Evolutionary conservation across 2,329 filamentous ascomycete genomes (phyloP).

Genomic region (Harringtonia aguacate): DNA sequence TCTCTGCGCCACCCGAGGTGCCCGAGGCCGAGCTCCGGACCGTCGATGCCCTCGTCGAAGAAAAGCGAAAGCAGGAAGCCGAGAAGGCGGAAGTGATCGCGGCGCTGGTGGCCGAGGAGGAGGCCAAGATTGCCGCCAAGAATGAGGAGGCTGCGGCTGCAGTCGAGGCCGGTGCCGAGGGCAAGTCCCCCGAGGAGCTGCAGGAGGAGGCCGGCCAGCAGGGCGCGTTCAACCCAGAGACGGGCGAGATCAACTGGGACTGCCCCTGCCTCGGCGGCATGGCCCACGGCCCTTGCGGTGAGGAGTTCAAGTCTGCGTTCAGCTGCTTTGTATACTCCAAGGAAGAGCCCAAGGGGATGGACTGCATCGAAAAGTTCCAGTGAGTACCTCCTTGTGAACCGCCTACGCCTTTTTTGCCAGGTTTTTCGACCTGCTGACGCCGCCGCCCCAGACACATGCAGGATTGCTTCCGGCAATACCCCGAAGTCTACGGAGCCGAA

Average conservation of each 20-base stretch:
- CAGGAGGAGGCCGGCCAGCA: constrained; percentile 78
- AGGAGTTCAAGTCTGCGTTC: constrained; percentile 90
- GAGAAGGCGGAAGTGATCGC: background rate
- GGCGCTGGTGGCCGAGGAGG: constrained; percentile 17
- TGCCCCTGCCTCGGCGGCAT: constrained; percentile 96
- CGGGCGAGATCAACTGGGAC: constrained; percentile 99
- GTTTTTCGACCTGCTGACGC: constrained; percentile 6
- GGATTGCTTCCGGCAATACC: constrained; percentile 87
- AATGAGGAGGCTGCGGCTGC: constrained; percentile 11
- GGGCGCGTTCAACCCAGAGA: constrained; percentile 95
- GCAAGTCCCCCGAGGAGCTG: constrained; percentile 38
- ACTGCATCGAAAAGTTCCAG: constrained; percentile 98
- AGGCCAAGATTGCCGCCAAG: constrained; percentile 10
- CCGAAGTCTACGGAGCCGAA: constrained; percentile 86
- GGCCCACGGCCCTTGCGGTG: constrained; percentile 90
- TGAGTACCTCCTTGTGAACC: constrained; percentile 42
- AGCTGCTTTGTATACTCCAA: constrained; percentile 96
- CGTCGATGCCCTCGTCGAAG: constrained; percentile 55
- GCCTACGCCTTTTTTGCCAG: too few species aligned
- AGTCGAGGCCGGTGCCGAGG: constrained; percentile 7
- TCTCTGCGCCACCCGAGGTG: constrained; percentile 35
- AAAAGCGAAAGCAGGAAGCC: constrained; percentile 43
- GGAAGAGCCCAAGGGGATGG: constrained; percentile 94
- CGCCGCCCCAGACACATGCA: constrained; percentile 68
- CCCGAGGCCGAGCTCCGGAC: constrained; percentile 49